These are phyloP conservation scores for Chaetoscypha palmicola DNA, from an alignment of 2,329 filamentous ascomycete species.

Conservation along the genomic window DNA sequence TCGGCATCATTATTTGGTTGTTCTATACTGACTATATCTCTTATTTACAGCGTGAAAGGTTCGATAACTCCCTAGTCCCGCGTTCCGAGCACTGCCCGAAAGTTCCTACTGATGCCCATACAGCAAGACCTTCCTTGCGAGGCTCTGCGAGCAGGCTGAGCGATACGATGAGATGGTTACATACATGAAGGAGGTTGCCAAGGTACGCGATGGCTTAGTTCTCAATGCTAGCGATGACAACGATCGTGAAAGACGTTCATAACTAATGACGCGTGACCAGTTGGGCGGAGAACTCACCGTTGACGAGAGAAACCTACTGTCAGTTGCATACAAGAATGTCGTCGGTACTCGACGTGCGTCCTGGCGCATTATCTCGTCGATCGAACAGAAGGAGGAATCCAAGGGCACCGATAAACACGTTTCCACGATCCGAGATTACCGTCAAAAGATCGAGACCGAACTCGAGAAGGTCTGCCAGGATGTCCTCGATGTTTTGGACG, in stretches of 20 bases:
- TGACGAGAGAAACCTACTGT: constrained; percentile 97
- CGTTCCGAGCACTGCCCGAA: constrained; percentile 6
- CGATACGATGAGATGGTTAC: constrained; percentile 99
- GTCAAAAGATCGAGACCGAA: constrained; percentile 95
- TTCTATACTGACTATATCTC: constrained; percentile 20
- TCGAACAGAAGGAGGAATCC: constrained; percentile 99
- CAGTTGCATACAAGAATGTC: constrained; percentile 99
- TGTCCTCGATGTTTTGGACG: constrained; percentile 89
- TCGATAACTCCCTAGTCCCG: constrained; percentile 10
- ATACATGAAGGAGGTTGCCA: constrained; percentile 99
- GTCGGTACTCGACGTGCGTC: constrained; percentile 96
- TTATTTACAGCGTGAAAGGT: constrained; percentile 31
- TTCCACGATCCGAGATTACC: constrained; percentile 89
- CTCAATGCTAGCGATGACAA: constrained; percentile 20
- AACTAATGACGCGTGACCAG: constrained; percentile 30
- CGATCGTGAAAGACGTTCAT: constrained; percentile 5
- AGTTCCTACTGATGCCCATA: constrained; percentile 24
- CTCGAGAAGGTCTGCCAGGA: constrained; percentile 98
- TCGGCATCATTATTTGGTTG: constrained; percentile 8
- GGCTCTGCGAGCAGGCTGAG: constrained; percentile 99
- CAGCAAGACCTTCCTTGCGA: constrained; percentile 99
- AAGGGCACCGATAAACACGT: constrained; percentile 97
- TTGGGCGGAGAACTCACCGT: constrained; percentile 73
- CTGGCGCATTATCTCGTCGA: constrained; percentile 99
- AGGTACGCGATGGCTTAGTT: constrained; percentile 45